These are phyloP conservation scores for Phytophthora quininea DNA, from an alignment of 352 stramenopile genomes.

Conservation along the genomic window DNA sequence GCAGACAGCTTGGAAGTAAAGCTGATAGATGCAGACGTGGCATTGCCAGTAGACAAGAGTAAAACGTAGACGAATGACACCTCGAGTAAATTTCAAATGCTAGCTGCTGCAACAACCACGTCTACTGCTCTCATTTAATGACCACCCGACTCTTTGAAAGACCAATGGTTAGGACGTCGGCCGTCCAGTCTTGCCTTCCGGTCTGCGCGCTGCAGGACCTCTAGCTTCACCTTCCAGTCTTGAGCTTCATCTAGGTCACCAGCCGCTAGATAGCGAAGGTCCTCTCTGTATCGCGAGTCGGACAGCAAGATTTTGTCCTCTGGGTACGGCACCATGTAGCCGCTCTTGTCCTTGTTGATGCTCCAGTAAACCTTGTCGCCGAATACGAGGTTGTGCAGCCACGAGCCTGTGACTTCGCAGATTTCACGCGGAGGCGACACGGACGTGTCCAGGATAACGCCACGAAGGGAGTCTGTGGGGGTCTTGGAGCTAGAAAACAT, in stretches of 20 bases:
- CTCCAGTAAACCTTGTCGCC: conserved; percentile 76
- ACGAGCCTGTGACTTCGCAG: conserved; percentile 77
- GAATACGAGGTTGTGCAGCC: conserved; percentile 79
- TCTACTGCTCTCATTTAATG: conserved; percentile 36
- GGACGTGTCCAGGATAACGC: conserved; percentile 71
- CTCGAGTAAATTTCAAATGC: conserved; percentile 1
- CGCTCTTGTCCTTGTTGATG: conserved; percentile 63
- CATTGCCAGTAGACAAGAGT: conserved; percentile 20
- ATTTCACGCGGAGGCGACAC: conserved; percentile 57
- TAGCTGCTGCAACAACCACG: conserved; percentile 15
- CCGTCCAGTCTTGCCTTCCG: conserved; percentile 78
- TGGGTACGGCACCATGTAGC: conserved; percentile 58
- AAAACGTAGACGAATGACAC: background rate
- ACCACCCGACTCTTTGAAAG: conserved; percentile 45
- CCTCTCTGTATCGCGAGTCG: conserved; percentile 76
- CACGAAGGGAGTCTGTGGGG: conserved; percentile 74
- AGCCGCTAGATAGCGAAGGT: conserved; percentile 67
- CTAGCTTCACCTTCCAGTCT: conserved; percentile 85
- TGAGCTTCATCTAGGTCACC: conserved; percentile 81
- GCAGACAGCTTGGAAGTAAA: conserved; percentile 83
- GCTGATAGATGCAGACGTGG: conserved; percentile 5
- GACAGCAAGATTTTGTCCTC: conserved; percentile 72
- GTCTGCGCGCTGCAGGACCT: conserved; percentile 81
- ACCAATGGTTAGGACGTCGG: conserved; percentile 81
- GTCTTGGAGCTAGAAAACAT: conserved; percentile 85